Base-by-base conservation (phyloP, 2,329 filamentous ascomycete species). In the Colletotrichum somersetense region DNA sequence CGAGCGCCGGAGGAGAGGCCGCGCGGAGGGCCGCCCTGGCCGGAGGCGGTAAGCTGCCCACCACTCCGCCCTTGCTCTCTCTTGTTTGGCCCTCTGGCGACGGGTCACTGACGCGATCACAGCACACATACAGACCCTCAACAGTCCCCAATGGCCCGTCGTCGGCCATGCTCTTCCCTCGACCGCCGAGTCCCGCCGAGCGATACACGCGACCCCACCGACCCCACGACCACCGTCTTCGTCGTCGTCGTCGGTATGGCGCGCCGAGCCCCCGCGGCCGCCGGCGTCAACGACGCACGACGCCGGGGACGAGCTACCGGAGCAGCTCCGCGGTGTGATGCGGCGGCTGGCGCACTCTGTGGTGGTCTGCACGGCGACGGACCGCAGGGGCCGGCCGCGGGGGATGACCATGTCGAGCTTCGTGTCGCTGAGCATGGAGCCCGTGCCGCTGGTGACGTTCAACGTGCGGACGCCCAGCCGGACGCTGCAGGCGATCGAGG, bases 331-430 rank as follows among this genome's bases (percentile, higher is more conserved):
- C 67, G 80, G 82, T 59, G 81, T 88, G 30, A 87, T 89, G 85
- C 87, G 88, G 68, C 83, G 86, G 18, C 80, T 90, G 16, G 81
- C 86, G 3, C 85, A 88, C 75, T 85, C 87, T 0, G 87, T 88
- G 48, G 87, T 89, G n/a, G 85, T 89, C 16, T 87, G 87, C 76
- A 89, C 88, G 30, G 80, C 86, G 30, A 78, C 81, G n/a, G 78
- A 81, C n/a, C 72, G 79, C 46, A 18, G 73, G 38, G 74, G 77
- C 42, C 66, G 76, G 52, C 77, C 84, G 7, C 83, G 85, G 42
- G 88, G 85, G 59, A 88, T 90, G 84, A 90, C 89, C 42, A 88
- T 89, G 82, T 90, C 89, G 8, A 89, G 88, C 2, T 86, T 91
- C 73, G 88, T 88, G 2, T 89, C 87, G 0, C 79, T 91, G 35